Conservation (phyloP, 2,329 filamentous ascomycete species). For the Nemania bipapillata region DNA sequence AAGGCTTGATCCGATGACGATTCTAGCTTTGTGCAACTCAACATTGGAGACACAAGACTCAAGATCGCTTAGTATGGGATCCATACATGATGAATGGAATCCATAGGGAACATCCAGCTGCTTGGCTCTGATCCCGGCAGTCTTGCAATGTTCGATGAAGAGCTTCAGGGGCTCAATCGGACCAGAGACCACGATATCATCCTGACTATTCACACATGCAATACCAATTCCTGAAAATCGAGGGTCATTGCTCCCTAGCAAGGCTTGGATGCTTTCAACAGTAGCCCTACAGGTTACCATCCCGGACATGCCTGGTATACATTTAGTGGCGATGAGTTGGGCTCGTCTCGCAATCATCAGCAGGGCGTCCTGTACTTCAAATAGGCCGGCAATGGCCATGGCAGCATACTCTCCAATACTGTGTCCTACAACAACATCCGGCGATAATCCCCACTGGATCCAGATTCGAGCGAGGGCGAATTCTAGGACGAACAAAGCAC, state of each 20-base stretch:
- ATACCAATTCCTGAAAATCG: conserved; percentile 39
- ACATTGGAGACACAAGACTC: conserved; percentile 20
- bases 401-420: conserved; percentile 48
- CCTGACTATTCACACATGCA: conserved; percentile 50
- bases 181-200: conserved; percentile 49
- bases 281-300: conserved; percentile 42
- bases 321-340: conserved; percentile 39
- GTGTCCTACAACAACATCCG: conserved; percentile 43
- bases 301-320: conserved; percentile 31
- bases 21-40: not conserved
- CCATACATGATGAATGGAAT: conserved; percentile 49
- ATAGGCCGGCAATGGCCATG: conserved; percentile 36
- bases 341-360: conserved; percentile 43
- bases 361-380: conserved; percentile 41
- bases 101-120: conserved; percentile 45
- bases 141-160: conserved; percentile 38
- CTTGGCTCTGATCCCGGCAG: conserved; percentile 42
- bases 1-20: conserved; percentile 39
- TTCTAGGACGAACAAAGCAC: conserved; percentile 50
- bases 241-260: conserved; percentile 29
- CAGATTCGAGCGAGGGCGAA: conserved; percentile 48
- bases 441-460: conserved; percentile 43
- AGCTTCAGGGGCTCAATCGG: conserved; percentile 35
- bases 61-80: conserved; percentile 43
- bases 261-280: conserved; percentile 7